These are phyloP conservation scores for Stenogyne calaminthoides DNA, from an alignment of 305 asterid genomes.

Conservation along the genomic window DNA sequence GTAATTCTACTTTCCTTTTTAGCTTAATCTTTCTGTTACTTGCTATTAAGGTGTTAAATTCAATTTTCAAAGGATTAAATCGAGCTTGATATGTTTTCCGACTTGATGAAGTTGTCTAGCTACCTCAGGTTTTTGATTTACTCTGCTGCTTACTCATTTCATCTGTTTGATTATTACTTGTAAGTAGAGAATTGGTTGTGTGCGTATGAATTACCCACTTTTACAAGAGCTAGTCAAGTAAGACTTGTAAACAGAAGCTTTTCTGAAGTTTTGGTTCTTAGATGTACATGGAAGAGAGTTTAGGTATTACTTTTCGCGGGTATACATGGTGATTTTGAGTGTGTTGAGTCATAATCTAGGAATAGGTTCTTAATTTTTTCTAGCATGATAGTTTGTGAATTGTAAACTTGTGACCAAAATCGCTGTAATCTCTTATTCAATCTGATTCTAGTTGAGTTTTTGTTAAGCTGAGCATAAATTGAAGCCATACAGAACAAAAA, in stretches of 20 bases:
- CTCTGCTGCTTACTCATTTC: neutral
- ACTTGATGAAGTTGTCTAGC: neutral
- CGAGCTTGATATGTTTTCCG: neutral
- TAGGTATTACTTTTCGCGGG: neutral
- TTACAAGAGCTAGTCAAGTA: neutral
- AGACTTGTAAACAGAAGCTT: neutral
- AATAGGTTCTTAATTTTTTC: neutral
- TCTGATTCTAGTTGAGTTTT: slow-evolving; percentile 7
- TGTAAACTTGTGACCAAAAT: neutral
- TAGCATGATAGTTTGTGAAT: neutral
- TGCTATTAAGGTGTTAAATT: slow-evolving; percentile 2
- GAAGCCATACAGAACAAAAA: neutral
- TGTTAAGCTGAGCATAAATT: neutral
- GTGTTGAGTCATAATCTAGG: neutral
- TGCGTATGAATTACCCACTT: neutral
- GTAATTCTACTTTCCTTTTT: slow-evolving; percentile 38
- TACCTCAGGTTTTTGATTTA: slow-evolving; percentile 12
- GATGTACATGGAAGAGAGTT: neutral
- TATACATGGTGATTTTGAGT: slow-evolving; percentile 15
- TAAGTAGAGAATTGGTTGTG: neutral
- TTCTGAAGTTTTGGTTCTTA: neutral
- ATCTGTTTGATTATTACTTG: neutral
- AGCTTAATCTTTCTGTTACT: neutral
- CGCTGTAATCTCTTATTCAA: neutral
- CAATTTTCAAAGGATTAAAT: neutral